Evolutionary conservation across 371 early-diverging fungal species (phyloP).

Genomic region (Parasitella parasitica): DNA sequence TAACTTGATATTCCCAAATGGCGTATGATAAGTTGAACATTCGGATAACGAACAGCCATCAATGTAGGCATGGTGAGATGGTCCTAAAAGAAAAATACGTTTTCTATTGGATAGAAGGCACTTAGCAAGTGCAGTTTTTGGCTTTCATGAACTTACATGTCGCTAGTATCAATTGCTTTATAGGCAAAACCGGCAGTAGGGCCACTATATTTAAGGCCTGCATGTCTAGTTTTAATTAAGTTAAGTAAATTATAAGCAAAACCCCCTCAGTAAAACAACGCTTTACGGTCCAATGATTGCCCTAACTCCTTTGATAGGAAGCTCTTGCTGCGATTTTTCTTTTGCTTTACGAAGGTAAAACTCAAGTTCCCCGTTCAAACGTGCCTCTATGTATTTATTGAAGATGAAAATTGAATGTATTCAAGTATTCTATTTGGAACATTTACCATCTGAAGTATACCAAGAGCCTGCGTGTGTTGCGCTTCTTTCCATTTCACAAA

Average conservation of each 20-base stretch:
- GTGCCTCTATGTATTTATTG: constrained; percentile 13
- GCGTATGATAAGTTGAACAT: constrained; percentile 78
- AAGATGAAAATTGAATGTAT: background rate
- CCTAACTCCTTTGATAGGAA: constrained; percentile 56
- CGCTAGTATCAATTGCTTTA: constrained; percentile 60
- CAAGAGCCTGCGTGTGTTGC: constrained; percentile 87
- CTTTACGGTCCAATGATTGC: constrained; percentile 88
- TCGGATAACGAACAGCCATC: constrained; percentile 75
- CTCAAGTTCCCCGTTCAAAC: constrained; percentile 49
- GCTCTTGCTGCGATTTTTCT: background rate
- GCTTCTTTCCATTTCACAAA: background rate
- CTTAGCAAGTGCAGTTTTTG: background rate
- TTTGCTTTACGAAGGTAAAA: constrained; percentile 55
- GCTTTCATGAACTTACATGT: constrained; percentile 48
- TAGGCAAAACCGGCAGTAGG: constrained; percentile 89
- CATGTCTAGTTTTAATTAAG: constrained; percentile 64
- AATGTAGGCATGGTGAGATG: constrained; percentile 89
- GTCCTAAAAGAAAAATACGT: constrained; percentile 89
- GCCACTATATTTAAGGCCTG: constrained; percentile 89
- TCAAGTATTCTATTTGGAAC: background rate
- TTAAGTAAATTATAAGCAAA: background rate
- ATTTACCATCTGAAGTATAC: constrained; percentile 63
- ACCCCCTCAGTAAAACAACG: background rate
- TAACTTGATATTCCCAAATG: constrained; percentile 77
- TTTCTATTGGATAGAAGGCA: constrained; percentile 40